Conservation (phyloP, 1,139 yeast species). For the Suhomyces bokatorum region DNA sequence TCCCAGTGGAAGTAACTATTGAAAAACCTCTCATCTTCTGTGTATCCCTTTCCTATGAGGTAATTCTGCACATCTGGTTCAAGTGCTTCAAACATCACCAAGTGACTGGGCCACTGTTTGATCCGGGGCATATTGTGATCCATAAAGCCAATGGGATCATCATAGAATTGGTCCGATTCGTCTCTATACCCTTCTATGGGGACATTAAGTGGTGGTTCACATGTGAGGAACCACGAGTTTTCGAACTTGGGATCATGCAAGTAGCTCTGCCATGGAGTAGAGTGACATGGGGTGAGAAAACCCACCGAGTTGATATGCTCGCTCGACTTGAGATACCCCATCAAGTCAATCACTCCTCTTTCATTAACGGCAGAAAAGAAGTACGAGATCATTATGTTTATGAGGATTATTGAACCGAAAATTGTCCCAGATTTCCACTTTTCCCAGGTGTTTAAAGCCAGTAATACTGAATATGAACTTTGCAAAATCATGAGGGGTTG, state of each 20-base stretch:
- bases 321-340: conserved; percentile 50
- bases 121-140: conserved; percentile 17
- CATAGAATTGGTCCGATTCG: conserved; percentile 83
- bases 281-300: conserved; percentile 91
- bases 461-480: conserved; percentile 19
- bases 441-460: conserved; percentile 2
- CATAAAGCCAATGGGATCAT: conserved; percentile 54
- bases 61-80: conserved; percentile 20
- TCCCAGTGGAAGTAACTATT: conserved; percentile 91
- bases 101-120: conserved; percentile 63
- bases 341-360: conserved; percentile 76
- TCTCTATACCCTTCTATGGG: conserved; percentile 59
- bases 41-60: conserved; percentile 33
- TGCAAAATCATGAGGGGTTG: conserved; percentile 60
- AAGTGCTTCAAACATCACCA: conserved; percentile 71
- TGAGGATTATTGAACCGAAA: conserved; percentile 20
- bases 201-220: conserved; percentile 82
- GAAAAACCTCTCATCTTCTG: conserved; percentile 57
- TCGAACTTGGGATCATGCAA: conserved; percentile 58
- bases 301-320: conserved; percentile 58
- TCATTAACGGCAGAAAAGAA: conserved; percentile 73
- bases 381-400: conserved; percentile 47
- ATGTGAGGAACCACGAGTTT: conserved; percentile 72
- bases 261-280: conserved; percentile 93
- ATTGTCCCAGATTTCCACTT: background rate